Conservation (phyloP, 2,329 filamentous ascomycete genomes). For the Botrytis fragariae region DNA sequence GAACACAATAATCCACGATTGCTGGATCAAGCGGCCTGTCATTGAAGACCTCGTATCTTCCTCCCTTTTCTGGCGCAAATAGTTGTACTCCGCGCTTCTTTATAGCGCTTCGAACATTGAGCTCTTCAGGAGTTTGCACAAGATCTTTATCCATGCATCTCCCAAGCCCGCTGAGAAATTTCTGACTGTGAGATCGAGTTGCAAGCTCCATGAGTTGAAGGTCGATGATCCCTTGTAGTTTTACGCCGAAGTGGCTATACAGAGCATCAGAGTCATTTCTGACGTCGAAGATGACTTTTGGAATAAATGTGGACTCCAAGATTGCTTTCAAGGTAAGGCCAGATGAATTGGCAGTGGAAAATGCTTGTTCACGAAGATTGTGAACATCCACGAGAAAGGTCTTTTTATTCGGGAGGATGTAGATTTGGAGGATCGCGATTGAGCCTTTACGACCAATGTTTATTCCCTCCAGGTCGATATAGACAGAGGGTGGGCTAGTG, state of each 20-base stretch:
- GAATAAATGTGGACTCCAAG: conserved; percentile 44
- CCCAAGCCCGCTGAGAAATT: conserved; percentile 40
- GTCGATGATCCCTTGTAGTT: conserved; percentile 47
- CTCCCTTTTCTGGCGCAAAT: conserved; percentile 45
- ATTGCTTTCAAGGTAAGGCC: conserved; percentile 41
- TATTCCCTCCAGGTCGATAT: conserved; percentile 47
- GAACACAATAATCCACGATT: conserved; percentile 46
- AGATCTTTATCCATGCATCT: conserved; percentile 42
- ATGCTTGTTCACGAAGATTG: conserved; percentile 40
- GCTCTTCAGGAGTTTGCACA: conserved; percentile 22
- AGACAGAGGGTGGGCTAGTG: conserved; percentile 39
- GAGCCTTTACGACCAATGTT: conserved; percentile 43
- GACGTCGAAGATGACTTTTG: conserved; percentile 58
- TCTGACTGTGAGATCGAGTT: conserved; percentile 29
- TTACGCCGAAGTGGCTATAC: conserved; percentile 45
- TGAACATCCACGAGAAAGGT: conserved; percentile 46
- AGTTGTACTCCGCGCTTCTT: conserved; percentile 43
- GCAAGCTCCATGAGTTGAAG: conserved; percentile 57
- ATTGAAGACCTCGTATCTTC: conserved; percentile 48
- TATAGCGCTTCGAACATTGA: conserved; percentile 35
- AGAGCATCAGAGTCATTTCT: conserved; percentile 58
- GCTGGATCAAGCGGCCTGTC: conserved; percentile 43
- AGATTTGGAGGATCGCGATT: conserved; percentile 44
- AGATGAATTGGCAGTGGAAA: conserved; percentile 36
- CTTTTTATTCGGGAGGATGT: conserved; percentile 32